Base-by-base conservation (phyloP, 768 basidiomycete species). In the Terana coerulea region DNA sequence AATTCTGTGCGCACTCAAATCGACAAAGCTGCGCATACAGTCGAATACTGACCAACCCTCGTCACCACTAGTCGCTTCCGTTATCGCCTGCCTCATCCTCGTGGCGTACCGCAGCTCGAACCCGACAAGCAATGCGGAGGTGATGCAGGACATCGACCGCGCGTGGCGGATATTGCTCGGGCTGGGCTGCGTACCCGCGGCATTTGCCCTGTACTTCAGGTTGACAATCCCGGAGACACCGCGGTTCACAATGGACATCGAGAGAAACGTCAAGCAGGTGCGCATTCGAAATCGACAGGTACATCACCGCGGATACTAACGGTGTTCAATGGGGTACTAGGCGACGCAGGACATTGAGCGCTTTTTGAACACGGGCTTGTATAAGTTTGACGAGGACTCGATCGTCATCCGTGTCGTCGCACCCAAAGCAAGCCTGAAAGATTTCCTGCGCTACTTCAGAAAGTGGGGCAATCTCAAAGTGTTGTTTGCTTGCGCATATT, bases 141-240 rank as follows among this genome's bases (percentile, higher is more conserved):
- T 73, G 40, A 63, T 72, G 28, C 53, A 64, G 12, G 74, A 78
- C 39, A 75, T 95, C 51, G 92, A 95, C 69, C 78, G 74, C 63
- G 78, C 81, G 64, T 94, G 92, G 92, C 86, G 92, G 60, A 70
- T 94, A 44, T 77, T 95, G 62, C 91, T 95, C 65, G 92, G 92
- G 61, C 74, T 94, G 31, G 92, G 92, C 39, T 88, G 85, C 50
- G 73, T 95, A 44, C 93, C 92, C 29, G 92, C 81, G 49, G 76
- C 75, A 35, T 63, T 92, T 51, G 91, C 90, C 17, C 81, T 94
- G 45, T 94, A 92, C 74, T 94, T 90, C 86, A 89, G 92, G 65
- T 78, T 94, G 29, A 93, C 91, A 22, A 93, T 95, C 61, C 90
- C 92, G 3, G 91, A 94, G 67, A 94, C 91, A 0, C 92, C 92